Percentiles rank a stretch among this genome's conserved stretches.
Evolutionary conservation across 768 basidiomycete species (phyloP).

Genomic region (Phaffia australis): DNA sequence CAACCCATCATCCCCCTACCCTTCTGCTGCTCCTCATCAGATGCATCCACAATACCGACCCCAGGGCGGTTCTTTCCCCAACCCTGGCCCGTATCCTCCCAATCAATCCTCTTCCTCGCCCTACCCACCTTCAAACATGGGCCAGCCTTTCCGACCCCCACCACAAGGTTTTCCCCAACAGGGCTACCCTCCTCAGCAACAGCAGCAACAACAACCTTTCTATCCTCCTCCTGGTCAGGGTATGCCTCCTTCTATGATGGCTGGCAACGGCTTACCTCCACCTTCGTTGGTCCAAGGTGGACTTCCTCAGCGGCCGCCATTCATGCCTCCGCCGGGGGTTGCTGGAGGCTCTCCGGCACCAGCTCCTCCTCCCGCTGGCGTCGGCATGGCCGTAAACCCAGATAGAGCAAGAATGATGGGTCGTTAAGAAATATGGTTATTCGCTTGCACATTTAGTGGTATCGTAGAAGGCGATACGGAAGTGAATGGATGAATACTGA

Average conservation of each 20-base stretch:
- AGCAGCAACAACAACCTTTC: conserved; percentile 3
- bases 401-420: background rate
- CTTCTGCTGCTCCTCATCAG: background rate
- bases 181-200: background rate
- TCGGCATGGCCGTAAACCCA: background rate
- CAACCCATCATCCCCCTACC: background rate
- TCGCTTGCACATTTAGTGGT: background rate
- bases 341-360: too few relatives aligned
- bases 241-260: too few relatives aligned
- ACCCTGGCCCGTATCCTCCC: background rate
- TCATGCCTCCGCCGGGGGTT: too few relatives aligned
- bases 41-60: background rate
- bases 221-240: background rate
- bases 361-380: background rate
- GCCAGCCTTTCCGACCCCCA: conserved; percentile 2
- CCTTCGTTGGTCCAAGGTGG: too few relatives aligned
- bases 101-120: background rate
- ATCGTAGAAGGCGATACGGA: background rate
- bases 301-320: too few relatives aligned
- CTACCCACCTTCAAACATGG: background rate
- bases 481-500: too few relatives aligned
- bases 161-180: background rate
- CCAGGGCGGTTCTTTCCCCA: background rate
- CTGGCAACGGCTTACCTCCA: too few relatives aligned
- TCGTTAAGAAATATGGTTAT: background rate